Evolutionary conservation across 2,329 filamentous ascomycete species (phyloP), one percentile per base, ranked within the genome.

Genomic region (Rhytidhysteron rufulum): DNA sequence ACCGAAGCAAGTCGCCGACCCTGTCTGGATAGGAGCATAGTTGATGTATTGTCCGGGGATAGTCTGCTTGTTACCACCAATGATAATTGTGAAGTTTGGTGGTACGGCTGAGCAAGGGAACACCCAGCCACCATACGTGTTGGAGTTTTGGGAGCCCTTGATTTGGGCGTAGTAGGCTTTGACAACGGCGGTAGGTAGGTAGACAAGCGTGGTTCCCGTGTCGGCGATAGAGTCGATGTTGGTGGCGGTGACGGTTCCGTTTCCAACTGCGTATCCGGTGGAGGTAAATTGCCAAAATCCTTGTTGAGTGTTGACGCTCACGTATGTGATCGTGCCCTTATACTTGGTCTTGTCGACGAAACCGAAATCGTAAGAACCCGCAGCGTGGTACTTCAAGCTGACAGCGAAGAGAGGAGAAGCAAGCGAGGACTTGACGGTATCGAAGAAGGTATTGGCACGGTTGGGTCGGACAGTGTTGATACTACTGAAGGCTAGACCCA

Each of bases 131-230:
- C 78, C 82, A 32, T 70, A 63, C 2, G 53, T 48, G 13, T 45
- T 19, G 53, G 71, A 66, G 55, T 80, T 66, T 33, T 65, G 48
- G 0, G 83, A 71, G 3, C 78, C 74, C 6, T 54, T 40, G 44
- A 86, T 73, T 45, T 77, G 57, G 27, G 58, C 57, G 68, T 85
- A 87, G 72, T 85, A 86, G 31, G 68, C 72, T 1, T 63, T 51
- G 47, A 79, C 74, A 43, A 83, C 69, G 22, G 57, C 49, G 40
- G 72, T 58, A 19, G 79, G 77, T 15, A 83, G 63, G 47, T 84
- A 71, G 40, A 85, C 63, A 21, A 87, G 77, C 1, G 82, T 82
- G 41, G 83, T 86, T 39, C 83, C 84, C 2, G 83, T 87, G 66
- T 87, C 83, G 54, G 80, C 79, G 59, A 87, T 85, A 50, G 72